Conservation (phyloP, 345 rosid species). For the Populus pruinosa region DNA sequence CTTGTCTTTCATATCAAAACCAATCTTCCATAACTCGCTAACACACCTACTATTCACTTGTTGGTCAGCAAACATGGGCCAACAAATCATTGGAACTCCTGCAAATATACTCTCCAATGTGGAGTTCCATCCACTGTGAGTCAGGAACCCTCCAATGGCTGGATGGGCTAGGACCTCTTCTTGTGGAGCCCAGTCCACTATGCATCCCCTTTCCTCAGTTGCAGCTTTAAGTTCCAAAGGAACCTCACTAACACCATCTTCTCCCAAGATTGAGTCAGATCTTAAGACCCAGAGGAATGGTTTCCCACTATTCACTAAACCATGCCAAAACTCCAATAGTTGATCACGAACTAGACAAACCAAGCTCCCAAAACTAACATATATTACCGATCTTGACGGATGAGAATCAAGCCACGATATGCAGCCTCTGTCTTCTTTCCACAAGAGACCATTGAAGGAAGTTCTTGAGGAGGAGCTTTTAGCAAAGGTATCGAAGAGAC, state of each 20-base stretch:
- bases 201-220: constrained; percentile 2
- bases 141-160: constrained; percentile 42
- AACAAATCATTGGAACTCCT: constrained; percentile 41
- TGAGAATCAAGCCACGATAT: constrained; percentile 22
- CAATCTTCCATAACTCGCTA: constrained; percentile 30
- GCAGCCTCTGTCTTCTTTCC: constrained; percentile 14
- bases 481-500: background rate
- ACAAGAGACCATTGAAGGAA: background rate
- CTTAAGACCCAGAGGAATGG: constrained; percentile 26
- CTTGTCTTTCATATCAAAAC: constrained; percentile 36
- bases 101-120: constrained; percentile 28
- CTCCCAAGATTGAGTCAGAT: constrained; percentile 5
- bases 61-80: constrained; percentile 37
- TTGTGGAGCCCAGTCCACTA: constrained; percentile 29
- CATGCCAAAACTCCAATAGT: constrained; percentile 23
- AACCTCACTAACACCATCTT: background rate
- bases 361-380: constrained; percentile 18
- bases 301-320: constrained; percentile 17
- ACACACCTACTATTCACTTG: constrained; percentile 33
- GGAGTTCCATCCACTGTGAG: constrained; percentile 7
- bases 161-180: constrained; percentile 23
- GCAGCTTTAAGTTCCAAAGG: background rate
- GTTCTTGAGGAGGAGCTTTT: too few species aligned
- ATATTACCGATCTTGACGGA: background rate
- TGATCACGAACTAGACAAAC: background rate